Percentiles rank a stretch among this genome's conserved stretches.
Conservation (phyloP, 2,329 filamentous ascomycete genomes). For the Botrytis tulipae region DNA sequence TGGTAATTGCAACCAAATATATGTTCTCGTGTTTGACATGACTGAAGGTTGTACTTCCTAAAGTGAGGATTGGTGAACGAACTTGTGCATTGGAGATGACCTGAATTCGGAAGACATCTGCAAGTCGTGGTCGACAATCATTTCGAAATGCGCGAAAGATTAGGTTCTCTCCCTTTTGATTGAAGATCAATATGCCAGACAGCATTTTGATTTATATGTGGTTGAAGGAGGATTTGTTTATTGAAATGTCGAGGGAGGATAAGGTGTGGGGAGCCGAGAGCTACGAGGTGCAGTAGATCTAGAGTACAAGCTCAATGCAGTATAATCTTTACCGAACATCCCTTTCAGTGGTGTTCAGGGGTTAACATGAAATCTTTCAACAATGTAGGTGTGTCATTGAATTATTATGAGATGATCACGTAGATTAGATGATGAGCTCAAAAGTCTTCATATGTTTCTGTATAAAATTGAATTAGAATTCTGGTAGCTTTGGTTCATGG, state of each 20-base stretch:
- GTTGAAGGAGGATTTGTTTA: constrained; percentile 10
- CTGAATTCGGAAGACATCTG: constrained; percentile 98
- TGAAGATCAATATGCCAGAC: constrained; percentile 96
- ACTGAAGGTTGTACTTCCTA: constrained; percentile 97
- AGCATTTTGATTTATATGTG: constrained; percentile 64
- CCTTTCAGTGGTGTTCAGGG: not conserved
- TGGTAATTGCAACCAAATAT: constrained; percentile 94
- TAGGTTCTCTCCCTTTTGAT: constrained; percentile 99
- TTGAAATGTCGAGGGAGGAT: constrained; percentile 21
- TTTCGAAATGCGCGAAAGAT: constrained; percentile 99
- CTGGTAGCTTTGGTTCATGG: not conserved
- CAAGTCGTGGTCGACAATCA: constrained; percentile 94
- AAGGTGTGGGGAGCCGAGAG: constrained; percentile 15
- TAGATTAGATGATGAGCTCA: constrained; percentile 3
- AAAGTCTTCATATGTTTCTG: not conserved
- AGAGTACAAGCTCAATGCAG: not conserved
- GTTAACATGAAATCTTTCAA: not conserved
- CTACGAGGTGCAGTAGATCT: not conserved
- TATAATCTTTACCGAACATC: constrained; percentile 17
- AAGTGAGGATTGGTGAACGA: constrained; percentile 92
- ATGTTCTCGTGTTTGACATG: constrained; percentile 99
- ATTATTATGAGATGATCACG: not conserved
- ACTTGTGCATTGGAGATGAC: constrained; percentile 98
- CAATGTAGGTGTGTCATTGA: too few relatives aligned
- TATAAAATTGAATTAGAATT: not conserved